These are phyloP conservation scores for Debaryomyces fabryi DNA, from an alignment of 1,139 yeast genomes.

Conservation along the genomic window DNA sequence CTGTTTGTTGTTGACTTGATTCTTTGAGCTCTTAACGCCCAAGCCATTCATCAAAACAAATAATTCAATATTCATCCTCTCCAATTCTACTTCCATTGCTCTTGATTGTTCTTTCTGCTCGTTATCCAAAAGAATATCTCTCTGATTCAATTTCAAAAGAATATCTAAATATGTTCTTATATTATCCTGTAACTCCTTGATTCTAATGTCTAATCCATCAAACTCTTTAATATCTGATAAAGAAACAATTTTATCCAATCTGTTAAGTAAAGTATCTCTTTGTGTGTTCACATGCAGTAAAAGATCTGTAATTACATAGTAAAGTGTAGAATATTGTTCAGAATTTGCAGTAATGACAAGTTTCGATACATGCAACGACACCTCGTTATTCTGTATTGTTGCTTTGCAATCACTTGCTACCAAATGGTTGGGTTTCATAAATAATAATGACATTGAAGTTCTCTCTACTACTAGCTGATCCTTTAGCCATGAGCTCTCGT, in stretches of 20 bases:
- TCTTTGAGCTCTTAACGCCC: constrained; percentile 48
- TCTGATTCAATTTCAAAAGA: constrained; percentile 45
- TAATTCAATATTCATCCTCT: constrained; percentile 59
- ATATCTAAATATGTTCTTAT: constrained; percentile 49
- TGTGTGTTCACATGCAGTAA: constrained; percentile 68
- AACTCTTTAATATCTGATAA: constrained; percentile 71
- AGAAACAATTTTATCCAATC: constrained; percentile 65
- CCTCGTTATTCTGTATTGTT: constrained; percentile 30
- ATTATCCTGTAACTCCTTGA: constrained; percentile 57
- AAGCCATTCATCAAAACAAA: constrained; percentile 70
- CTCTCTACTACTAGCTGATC: constrained; percentile 63
- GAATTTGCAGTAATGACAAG: constrained; percentile 75
- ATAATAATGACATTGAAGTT: constrained; percentile 62
- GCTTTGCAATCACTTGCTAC: constrained; percentile 29
- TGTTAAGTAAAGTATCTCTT: constrained; percentile 56
- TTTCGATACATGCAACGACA: constrained; percentile 64
- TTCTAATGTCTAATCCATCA: constrained; percentile 53
- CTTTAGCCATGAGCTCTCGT: constrained; percentile 60
- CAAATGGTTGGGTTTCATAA: constrained; percentile 67
- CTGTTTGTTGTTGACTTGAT: constrained; percentile 23
- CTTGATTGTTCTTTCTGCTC: constrained; percentile 34
- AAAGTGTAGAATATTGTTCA: constrained; percentile 68
- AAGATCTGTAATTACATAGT: constrained; percentile 64
- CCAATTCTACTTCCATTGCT: constrained; percentile 58
- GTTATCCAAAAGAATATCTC: constrained; percentile 25